Conservation (phyloP, 805 yeast genomes). For the Ogataea trehaloabstinens region DNA sequence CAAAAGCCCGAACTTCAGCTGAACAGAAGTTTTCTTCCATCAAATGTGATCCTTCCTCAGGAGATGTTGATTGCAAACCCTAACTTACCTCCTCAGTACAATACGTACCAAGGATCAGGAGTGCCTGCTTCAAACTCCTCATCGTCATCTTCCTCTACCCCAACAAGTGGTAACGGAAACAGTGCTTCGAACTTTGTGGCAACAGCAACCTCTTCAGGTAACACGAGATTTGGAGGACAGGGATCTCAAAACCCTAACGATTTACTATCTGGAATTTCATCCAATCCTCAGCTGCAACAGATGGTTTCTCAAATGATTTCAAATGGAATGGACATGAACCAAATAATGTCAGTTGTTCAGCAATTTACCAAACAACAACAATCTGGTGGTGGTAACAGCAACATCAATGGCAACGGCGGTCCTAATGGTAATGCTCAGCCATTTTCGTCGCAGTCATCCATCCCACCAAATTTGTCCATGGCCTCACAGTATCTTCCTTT, state of each 20-base stretch:
- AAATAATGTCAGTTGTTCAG: conserved; percentile 28
- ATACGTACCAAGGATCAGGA: conserved; percentile 17
- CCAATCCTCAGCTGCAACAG: conserved; percentile 33
- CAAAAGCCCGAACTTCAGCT: conserved; percentile 44
- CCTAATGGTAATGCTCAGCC: conserved; percentile 4
- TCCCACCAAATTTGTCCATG: conserved; percentile 46
- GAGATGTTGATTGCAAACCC: conserved; percentile 37
- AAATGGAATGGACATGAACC: conserved; percentile 35
- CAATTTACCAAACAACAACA: conserved; percentile 26
- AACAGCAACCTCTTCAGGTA: neutral
- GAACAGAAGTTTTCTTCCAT: conserved; percentile 48
- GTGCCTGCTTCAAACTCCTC: conserved; percentile 15
- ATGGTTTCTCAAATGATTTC: conserved; percentile 35
- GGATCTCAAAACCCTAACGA: conserved; percentile 17
- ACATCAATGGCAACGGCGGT: conserved; percentile 11
- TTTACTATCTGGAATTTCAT: conserved; percentile 23
- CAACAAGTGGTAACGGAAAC: conserved; percentile 8
- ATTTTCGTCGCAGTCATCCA: conserved; percentile 15
- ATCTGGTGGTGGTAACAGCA: conserved; percentile 10
- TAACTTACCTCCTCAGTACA: conserved; percentile 23
- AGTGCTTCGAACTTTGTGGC: conserved; percentile 11
- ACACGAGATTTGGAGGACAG: conserved; percentile 13
- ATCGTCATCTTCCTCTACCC: conserved; percentile 15
- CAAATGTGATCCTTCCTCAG: conserved; percentile 55
- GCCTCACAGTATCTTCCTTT: conserved; percentile 61